Evolutionary conservation across 805 yeast species (phyloP), one percentile per base, ranked within the genome.

Genomic region (Alloascoidea africana): DNA sequence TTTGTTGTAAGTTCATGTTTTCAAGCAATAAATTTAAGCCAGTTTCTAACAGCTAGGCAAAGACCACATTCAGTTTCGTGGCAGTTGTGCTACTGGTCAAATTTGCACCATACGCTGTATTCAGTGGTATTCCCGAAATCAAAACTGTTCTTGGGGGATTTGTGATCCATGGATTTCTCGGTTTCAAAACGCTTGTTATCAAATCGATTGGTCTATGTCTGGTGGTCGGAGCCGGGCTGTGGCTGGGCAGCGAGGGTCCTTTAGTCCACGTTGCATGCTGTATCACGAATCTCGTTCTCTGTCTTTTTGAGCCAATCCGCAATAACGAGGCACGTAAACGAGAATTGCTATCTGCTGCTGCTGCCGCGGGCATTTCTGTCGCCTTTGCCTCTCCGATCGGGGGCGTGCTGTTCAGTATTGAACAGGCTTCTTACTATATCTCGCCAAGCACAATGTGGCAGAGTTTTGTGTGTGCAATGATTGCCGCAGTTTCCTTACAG

Each of bases 241-340:
- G 89, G 83, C 65, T 80, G 4, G 94, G 95, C 4, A 76, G 74
- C 49, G 95, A 84, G 48, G 94, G 94, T 1, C 94, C 95, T 0
- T 53, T 85, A 39, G 87, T 82, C 17, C 94, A 85, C 53, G 70
- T 84, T 3, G 68, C 89, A 0, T 72, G 82, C 45, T 73, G 82
- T 44, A 59, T 74, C 48, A 56, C 76, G 45, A 54, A 56, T 44
- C 30, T 56, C 39, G 39, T 68, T 5, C 52, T 69, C 35, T 47
- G 53, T 14, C 37, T 47, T 2, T 52, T 60, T 37, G 54, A 62
- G 2, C 34, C 43, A 1, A 38, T 57, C 35, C 40, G 50, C 17
- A 48, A 49, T 1, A 70, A 69, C 42, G 84, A 76, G 48, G 84
- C 82, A 0, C 55, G 65, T 5, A 42, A 45, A 35, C 65, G 94